Conservation (phyloP, 768 basidiomycete genomes). For the Boletellus ananas region DNA sequence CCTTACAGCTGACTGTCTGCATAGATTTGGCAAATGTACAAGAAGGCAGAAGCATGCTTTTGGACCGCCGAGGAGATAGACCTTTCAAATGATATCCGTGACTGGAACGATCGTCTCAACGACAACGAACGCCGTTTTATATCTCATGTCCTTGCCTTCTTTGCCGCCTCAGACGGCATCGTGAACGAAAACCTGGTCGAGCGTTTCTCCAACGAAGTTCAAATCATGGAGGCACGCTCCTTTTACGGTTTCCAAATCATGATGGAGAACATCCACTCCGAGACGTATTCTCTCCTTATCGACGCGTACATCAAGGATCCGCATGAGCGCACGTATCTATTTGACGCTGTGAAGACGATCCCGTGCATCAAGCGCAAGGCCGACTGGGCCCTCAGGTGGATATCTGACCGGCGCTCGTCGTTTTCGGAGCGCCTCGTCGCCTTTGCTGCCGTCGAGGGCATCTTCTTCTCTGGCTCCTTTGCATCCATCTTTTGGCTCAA, state of each 20-base stretch:
- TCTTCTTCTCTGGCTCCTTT: conserved; percentile 93
- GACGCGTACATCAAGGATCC: conserved; percentile 88
- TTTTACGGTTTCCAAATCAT: conserved; percentile 98
- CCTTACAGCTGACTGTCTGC: background rate
- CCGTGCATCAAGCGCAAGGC: conserved; percentile 90
- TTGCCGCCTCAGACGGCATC: conserved; percentile 91
- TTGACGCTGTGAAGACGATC: conserved; percentile 89
- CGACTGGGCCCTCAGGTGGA: conserved; percentile 92
- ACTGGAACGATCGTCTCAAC: conserved; percentile 81
- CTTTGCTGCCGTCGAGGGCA: conserved; percentile 94
- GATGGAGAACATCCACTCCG: conserved; percentile 97
- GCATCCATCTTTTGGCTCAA: conserved; percentile 95
- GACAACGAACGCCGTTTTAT: conserved; percentile 82
- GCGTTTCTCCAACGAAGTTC: conserved; percentile 88
- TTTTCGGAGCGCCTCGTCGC: conserved; percentile 91
- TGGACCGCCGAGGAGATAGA: conserved; percentile 94
- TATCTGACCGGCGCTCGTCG: conserved; percentile 68
- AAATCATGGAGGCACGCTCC: conserved; percentile 85
- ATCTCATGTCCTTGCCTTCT: conserved; percentile 89
- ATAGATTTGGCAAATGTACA: conserved; percentile 94
- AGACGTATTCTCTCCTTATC: conserved; percentile 93
- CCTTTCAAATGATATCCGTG: conserved; percentile 75
- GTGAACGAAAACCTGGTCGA: conserved; percentile 95
- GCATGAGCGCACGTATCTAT: conserved; percentile 68
- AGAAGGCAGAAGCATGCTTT: conserved; percentile 88